phyloP scores from a whole-genome alignment of 257 asterid species.

The Nicotiana benthamiana region DNA sequence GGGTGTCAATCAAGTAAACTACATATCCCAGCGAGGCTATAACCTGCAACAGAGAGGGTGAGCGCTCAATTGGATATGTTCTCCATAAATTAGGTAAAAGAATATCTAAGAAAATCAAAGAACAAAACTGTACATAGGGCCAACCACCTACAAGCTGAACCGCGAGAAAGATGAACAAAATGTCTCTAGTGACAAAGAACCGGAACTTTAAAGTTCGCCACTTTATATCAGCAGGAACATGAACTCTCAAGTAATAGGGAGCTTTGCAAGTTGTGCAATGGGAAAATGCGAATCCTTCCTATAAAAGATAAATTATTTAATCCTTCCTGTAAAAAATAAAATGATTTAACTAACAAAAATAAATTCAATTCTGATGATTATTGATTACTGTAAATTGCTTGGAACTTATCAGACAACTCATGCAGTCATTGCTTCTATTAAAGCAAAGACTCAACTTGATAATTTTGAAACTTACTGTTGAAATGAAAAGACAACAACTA shows the following conservation, averaged over 20 bases:
- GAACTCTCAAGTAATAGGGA: constrained; percentile 83
- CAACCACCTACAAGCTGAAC: constrained; percentile 69
- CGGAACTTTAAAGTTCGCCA: constrained; percentile 92
- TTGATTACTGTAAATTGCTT: background rate
- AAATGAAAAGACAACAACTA: background rate
- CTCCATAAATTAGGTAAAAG: constrained; percentile 3
- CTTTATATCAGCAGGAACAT: constrained; percentile 66
- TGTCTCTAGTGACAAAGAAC: constrained; percentile 89
- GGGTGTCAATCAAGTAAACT: constrained; percentile 58
- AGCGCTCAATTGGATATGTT: background rate
- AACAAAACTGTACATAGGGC: background rate
- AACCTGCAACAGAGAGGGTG: constrained; percentile 45
- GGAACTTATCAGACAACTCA: background rate
- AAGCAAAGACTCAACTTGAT: background rate
- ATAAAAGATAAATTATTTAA: constrained; percentile 18
- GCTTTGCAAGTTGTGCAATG: constrained; percentile 97
- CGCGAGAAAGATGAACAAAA: constrained; percentile 69
- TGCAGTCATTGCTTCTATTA: constrained; percentile 2
- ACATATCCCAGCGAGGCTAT: constrained; percentile 57
- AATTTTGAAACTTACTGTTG: background rate
- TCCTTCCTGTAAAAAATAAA: constrained; percentile 58
- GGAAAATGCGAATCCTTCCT: constrained; percentile 97
- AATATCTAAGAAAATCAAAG: background rate
- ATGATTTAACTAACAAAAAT: background rate
- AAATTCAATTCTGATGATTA: background rate